These are phyloP conservation scores for Solanum chacoense DNA, from an alignment of 305 asterid species.

Conservation along the genomic window DNA sequence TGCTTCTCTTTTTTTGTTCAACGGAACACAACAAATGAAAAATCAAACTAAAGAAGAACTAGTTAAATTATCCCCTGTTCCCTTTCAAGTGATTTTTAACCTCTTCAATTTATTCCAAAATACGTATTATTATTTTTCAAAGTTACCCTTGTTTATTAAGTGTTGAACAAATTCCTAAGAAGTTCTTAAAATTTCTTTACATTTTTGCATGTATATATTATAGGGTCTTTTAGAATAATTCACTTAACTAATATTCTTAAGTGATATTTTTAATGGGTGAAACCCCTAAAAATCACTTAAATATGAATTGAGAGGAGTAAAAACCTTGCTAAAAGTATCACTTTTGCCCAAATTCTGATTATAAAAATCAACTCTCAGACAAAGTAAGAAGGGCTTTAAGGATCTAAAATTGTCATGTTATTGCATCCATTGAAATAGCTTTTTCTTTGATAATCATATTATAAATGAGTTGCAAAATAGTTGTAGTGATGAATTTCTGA, in stretches of 20 bases:
- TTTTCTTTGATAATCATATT: not conserved
- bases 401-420: not conserved
- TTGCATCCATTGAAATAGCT: not conserved
- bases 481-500: not conserved
- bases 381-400: not conserved
- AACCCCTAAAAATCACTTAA: not conserved
- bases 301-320: not conserved
- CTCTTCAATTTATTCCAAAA: not conserved
- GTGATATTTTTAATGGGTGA: not conserved
- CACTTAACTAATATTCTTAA: not conserved
- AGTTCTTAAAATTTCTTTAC: not conserved
- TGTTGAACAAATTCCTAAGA: not conserved
- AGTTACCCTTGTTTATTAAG: not conserved
- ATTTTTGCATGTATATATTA: not conserved
- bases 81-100: not conserved
- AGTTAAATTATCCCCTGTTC: not conserved
- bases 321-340: not conserved
- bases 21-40: not conserved
- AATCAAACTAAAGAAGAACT: not conserved
- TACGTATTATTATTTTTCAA: not conserved
- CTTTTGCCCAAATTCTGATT: not conserved
- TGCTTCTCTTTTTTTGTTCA: not conserved
- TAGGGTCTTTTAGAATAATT: not conserved
- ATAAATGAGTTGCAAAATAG: not conserved
- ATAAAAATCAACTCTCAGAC: not conserved